Evolutionary conservation across 148 eudicot species (phyloP).

Genomic region (Spergularia bocconei): DNA sequence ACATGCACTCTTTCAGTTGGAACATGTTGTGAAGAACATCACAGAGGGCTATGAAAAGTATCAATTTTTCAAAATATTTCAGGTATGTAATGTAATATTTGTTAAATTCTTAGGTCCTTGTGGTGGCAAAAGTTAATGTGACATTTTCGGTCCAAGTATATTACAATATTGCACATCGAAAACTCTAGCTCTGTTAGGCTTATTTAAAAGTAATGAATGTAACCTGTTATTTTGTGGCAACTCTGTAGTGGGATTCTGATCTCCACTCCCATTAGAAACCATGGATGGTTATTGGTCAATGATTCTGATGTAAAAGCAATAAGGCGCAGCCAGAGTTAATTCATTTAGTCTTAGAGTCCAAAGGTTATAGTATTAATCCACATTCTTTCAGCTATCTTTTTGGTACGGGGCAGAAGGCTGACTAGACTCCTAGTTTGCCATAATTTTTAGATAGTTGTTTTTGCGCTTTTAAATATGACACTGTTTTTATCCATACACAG

Average conservation of each 20-base stretch:
- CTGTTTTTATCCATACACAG: no score
- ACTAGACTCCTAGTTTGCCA: neutral
- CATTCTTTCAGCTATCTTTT: neutral
- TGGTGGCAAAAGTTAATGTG: neutral
- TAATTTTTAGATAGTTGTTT: neutral
- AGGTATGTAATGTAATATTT: constrained; percentile 41
- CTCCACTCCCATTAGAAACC: no score
- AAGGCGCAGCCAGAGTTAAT: no score
- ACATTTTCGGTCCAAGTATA: neutral
- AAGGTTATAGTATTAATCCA: neutral
- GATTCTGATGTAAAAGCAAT: no score
- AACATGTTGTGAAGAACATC: constrained; percentile 73
- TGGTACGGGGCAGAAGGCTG: neutral
- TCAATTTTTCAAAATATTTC: constrained; percentile 92
- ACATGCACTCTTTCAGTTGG: constrained; percentile 90
- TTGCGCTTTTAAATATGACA: neutral
- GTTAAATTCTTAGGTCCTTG: neutral
- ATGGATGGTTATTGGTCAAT: no score
- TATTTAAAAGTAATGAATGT: neutral
- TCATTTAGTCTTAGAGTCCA: no score
- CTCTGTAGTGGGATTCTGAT: no score
- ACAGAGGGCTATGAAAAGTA: constrained; percentile 79
- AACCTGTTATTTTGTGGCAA: neutral
- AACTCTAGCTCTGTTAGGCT: neutral
- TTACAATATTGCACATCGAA: neutral